Evolutionary conservation across 1,139 yeast species (phyloP).

Genomic region (Geotrichum klebahnii): DNA sequence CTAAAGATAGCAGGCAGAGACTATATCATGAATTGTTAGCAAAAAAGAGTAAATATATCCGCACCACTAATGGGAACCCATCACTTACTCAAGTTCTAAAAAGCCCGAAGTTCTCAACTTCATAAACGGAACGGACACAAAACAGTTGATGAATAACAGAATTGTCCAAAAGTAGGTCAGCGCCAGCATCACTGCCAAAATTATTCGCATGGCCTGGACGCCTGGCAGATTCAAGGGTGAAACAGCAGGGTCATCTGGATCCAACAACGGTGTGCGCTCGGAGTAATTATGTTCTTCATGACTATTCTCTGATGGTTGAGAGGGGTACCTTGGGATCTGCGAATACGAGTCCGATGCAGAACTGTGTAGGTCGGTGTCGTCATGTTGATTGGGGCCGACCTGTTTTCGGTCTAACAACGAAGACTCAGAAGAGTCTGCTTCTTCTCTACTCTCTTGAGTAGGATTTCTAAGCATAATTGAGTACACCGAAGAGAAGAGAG

Average conservation of each 20-base stretch:
- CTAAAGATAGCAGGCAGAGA: slow-evolving; percentile 47
- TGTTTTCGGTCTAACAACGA: neutral
- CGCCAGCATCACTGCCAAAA: slow-evolving; percentile 44
- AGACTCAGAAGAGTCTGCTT: neutral
- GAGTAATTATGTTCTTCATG: neutral
- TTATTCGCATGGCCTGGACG: slow-evolving; percentile 46
- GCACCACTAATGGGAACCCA: neutral
- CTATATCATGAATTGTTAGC: slow-evolving; percentile 1
- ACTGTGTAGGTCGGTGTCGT: neutral
- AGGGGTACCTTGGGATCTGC: neutral
- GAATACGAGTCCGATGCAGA: neutral
- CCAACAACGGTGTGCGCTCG: slow-evolving; percentile 8
- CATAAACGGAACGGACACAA: slow-evolving; percentile 49
- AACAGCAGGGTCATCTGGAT: slow-evolving; percentile 53
- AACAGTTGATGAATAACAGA: slow-evolving; percentile 52
- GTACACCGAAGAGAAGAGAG: too few species aligned
- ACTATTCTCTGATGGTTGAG: neutral
- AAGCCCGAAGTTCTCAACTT: slow-evolving; percentile 58
- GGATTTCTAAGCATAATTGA: too few species aligned
- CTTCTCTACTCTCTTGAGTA: neutral
- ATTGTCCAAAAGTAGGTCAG: slow-evolving; percentile 47
- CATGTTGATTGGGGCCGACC: neutral
- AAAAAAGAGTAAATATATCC: neutral
- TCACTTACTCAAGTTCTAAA: slow-evolving; percentile 46
- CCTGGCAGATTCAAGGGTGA: slow-evolving; percentile 49